Percentiles rank a stretch among this genome's conserved stretches.
These are phyloP conservation scores for Alternaria tenuissima DNA, from an alignment of 2,329 filamentous ascomycete genomes.

Conservation along the genomic window DNA sequence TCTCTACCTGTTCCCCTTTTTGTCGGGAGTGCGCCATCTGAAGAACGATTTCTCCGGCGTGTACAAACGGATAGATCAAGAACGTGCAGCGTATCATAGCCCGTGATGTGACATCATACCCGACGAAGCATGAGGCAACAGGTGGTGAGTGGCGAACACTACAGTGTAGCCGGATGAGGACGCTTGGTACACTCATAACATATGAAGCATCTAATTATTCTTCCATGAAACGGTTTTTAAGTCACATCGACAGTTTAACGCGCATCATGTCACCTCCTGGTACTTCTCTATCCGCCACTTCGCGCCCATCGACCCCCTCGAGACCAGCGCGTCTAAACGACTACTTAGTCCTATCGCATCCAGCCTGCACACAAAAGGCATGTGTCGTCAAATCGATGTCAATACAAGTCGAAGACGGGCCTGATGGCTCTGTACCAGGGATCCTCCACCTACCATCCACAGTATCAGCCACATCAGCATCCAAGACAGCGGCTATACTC, in stretches of 20 bases:
- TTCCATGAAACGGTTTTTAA: constrained; percentile 4
- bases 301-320: not conserved
- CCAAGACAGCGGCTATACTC: constrained; percentile 2
- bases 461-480: not conserved
- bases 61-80: not conserved
- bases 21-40: not conserved
- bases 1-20: not conserved
- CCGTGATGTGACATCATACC: not conserved
- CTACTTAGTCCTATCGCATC: constrained; percentile 1
- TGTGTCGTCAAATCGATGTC: constrained; percentile 6
- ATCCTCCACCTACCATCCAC: constrained; percentile 7
- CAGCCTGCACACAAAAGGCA: not conserved
- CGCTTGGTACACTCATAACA: not conserved
- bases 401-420: constrained; percentile 1
- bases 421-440: constrained; percentile 1
- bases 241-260: not conserved
- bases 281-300: constrained; percentile 1
- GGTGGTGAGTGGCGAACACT: not conserved
- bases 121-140: not conserved
- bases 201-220: not conserved
- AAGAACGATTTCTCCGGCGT: not conserved
- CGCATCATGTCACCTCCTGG: constrained; percentile 2
- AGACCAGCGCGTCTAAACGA: constrained; percentile 2
- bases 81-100: not conserved
- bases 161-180: not conserved